Base-by-base conservation (phyloP, 1,284 basidiomycete species). In the Trichosporon asahii region DNA sequence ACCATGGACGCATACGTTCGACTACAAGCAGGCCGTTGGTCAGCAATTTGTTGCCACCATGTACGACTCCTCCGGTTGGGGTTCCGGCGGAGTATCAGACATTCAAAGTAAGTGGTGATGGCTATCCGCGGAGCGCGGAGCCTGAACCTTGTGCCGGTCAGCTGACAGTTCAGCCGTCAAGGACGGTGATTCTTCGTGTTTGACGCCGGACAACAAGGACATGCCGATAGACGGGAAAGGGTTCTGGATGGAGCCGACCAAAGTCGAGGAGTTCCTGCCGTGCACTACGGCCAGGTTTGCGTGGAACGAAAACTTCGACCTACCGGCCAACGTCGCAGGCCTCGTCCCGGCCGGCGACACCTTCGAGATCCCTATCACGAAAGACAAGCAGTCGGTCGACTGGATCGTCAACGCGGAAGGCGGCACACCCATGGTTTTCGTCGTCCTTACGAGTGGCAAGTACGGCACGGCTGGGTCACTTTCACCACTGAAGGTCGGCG, bases 11-110 rank as follows among this genome's bases (percentile, higher is more conserved):
- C 35, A 37, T 12, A 37, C 35, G 35, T 37, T 37, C 14, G 35
- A 37, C 35, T 37, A 14, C 35, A 37, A 37, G 12, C 35, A 37
- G 14, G 35, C 35, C 0, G 65, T 73, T 5, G 77, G 77, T 18
- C 66, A 79, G 66, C 65, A 78, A 63, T 78, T 80, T 60, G 37
- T 80, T 35, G 72, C 75, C 2, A 74, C 77, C 8, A 80, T 80
- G 79, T 76, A 70, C 57, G 79, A 80, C 72, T 60, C 76, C 14
- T 73, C 67, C 12, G 79, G 79, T 3, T 79, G 75, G 64, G 79
- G 79, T 1, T 71, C 72, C 9, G 79, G 78, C 27, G 79, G 79
- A 8, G 79, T 77, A 1, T 79, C 78, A 2, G 68, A 72, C 40
- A 72, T 76, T 4, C 66, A 78, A 57, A 80, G 77, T 80, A 66